These are phyloP conservation scores for Dactylis glomerata DNA, from an alignment of 176 grass and related monocot genomes.

Conservation along the genomic window DNA sequence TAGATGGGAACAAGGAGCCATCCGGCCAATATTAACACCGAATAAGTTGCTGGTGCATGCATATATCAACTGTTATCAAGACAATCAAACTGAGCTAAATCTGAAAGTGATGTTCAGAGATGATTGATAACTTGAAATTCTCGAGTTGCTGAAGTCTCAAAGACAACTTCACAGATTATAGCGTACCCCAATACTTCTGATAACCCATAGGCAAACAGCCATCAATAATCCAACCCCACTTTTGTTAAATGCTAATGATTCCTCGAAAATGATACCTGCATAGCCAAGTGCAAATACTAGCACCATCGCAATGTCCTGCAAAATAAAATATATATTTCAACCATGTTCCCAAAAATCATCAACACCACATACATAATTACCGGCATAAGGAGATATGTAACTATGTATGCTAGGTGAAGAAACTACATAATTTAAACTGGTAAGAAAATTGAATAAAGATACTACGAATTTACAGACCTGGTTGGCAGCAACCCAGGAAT, in stretches of 20 bases:
- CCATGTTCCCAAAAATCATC: conserved; percentile 4
- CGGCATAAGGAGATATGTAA: not conserved
- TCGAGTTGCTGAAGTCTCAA: not conserved
- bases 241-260: conserved; percentile 96
- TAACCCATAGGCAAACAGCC: conserved; percentile 94
- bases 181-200: conserved; percentile 95
- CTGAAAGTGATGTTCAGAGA: conserved; percentile 2
- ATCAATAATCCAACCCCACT: conserved; percentile 89
- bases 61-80: not conserved
- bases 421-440: not conserved
- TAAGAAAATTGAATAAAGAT: not conserved
- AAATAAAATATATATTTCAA: conserved; percentile 36
- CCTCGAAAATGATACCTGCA: conserved; percentile 94
- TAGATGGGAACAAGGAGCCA: not conserved
- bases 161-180: not conserved
- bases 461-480: conserved; percentile 46
- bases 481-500: conserved; percentile 94
- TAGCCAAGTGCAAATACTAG: conserved; percentile 93
- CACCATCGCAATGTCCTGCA: conserved; percentile 91
- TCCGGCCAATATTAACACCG: not conserved
- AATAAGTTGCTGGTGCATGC: not conserved
- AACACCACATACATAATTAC: not conserved
- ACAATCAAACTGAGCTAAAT: not conserved
- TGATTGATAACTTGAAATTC: not conserved
- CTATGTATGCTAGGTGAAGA: not conserved